Evolutionary conservation across 768 basidiomycete genomes (phyloP).

Genomic region (Calocybe cyanea): DNA sequence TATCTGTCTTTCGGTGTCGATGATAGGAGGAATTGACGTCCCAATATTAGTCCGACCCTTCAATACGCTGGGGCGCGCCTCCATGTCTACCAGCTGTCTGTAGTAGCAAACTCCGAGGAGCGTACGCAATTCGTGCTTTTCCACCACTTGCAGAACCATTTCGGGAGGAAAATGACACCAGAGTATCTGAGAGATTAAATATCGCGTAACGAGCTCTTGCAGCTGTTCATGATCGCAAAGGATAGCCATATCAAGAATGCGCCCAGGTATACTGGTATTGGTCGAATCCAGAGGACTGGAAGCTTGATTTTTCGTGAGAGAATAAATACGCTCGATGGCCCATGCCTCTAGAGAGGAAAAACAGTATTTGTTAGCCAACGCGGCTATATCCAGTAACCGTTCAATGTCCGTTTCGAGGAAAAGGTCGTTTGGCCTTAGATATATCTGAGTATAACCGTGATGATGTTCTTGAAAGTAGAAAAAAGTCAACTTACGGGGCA

Average conservation of each 20-base stretch:
- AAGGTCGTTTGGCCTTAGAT: conserved; percentile 33
- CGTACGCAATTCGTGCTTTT: conserved; percentile 29
- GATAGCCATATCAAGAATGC: conserved; percentile 49
- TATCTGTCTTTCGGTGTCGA: conserved; percentile 35
- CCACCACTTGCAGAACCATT: conserved; percentile 46
- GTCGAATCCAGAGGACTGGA: conserved; percentile 27
- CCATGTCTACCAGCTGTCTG: conserved; percentile 38
- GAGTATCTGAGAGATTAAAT: conserved; percentile 48
- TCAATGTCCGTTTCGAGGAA: conserved; percentile 33
- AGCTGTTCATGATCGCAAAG: conserved; percentile 44
- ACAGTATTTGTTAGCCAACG: conserved; percentile 45
- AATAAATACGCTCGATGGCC: conserved; percentile 38
- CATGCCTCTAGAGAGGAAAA: conserved; percentile 41
- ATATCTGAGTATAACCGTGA: neutral
- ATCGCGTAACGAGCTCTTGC: conserved; percentile 42
- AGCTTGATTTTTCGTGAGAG: conserved; percentile 25
- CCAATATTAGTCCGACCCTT: conserved; percentile 22
- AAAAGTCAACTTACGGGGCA: conserved; percentile 31
- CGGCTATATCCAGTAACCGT: conserved; percentile 42
- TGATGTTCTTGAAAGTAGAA: neutral
- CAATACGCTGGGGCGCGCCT: conserved; percentile 23
- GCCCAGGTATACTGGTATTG: conserved; percentile 34
- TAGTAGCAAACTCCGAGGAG: conserved; percentile 55
- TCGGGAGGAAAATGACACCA: conserved; percentile 50
- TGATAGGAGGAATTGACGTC: conserved; percentile 25